Conservation (phyloP, 2,329 filamentous ascomycete genomes). For the Neofusicoccum parvum region DNA sequence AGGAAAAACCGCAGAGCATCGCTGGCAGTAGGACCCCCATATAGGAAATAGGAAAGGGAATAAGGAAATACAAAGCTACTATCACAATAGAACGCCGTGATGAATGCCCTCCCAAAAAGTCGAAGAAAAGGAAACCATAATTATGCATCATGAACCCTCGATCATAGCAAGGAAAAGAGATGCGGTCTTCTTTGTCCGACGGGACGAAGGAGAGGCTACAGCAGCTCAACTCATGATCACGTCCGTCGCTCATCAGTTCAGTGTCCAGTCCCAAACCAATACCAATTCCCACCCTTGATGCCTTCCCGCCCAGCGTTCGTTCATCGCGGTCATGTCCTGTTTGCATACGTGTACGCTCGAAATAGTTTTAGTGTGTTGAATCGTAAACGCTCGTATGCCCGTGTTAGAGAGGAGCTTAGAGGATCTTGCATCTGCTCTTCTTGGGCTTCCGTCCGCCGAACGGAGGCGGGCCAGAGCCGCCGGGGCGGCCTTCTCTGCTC, state of each 20-base stretch:
- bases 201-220: neutral
- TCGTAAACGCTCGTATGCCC: neutral
- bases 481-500: neutral
- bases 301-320: constrained; percentile 19
- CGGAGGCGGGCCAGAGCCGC: constrained; percentile 25
- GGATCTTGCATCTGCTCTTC: constrained; percentile 43
- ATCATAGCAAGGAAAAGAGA: constrained; percentile 20
- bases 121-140: neutral
- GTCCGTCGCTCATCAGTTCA: constrained; percentile 13
- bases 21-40: constrained; percentile 8
- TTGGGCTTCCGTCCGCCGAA: constrained; percentile 39
- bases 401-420: constrained; percentile 28
- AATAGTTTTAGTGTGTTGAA: neutral
- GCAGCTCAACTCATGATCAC: constrained; percentile 14
- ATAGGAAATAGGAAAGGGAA: constrained; percentile 20
- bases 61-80: constrained; percentile 20
- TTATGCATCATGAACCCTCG: constrained; percentile 20
- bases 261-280: neutral
- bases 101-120: constrained; percentile 18
- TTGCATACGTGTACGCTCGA: constrained; percentile 10
- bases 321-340: constrained; percentile 17
- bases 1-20: constrained; percentile 10
- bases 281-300: constrained; percentile 3
- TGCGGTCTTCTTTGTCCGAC: neutral
- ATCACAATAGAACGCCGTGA: constrained; percentile 20